phyloP scores from a whole-genome alignment of 805 yeast genomes.

The Lipomyces spencermartinsiae region DNA sequence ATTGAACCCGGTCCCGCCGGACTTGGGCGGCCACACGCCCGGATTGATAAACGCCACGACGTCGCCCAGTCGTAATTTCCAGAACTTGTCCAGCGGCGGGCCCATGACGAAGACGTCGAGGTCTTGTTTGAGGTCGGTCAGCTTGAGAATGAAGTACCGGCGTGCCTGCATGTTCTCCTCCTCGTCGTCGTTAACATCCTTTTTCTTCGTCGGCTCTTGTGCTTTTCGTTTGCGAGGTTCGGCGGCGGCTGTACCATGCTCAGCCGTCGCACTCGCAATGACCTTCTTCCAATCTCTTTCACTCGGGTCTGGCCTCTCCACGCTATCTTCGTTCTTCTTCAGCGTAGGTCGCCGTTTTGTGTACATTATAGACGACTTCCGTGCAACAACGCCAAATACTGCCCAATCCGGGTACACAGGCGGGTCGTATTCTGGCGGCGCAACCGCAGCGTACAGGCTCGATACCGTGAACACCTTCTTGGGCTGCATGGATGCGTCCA shows the following conservation, averaged over 20 bases:
- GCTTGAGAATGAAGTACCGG: slow-evolving; percentile 59
- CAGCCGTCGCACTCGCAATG: slow-evolving; percentile 6
- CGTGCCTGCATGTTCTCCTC: slow-evolving; percentile 13
- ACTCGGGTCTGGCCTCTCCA: background rate
- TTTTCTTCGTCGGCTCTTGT: background rate
- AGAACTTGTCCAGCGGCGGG: slow-evolving; percentile 68
- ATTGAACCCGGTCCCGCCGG: slow-evolving; percentile 55
- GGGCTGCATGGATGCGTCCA: slow-evolving; percentile 53
- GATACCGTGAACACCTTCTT: slow-evolving; percentile 64
- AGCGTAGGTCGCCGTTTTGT: slow-evolving; percentile 18
- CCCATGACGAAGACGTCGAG: slow-evolving; percentile 70
- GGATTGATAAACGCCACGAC: slow-evolving; percentile 81
- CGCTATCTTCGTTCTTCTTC: background rate
- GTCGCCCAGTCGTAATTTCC: slow-evolving; percentile 78
- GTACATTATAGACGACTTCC: slow-evolving; percentile 60
- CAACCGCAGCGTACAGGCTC: slow-evolving; percentile 66
- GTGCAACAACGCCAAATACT: slow-evolving; percentile 70
- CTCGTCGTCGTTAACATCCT: slow-evolving; percentile 9
- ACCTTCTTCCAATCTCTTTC: background rate
- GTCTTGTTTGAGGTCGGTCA: slow-evolving; percentile 71
- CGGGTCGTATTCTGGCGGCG: slow-evolving; percentile 70
- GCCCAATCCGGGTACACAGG: slow-evolving; percentile 81
- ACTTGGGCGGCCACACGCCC: slow-evolving; percentile 48
- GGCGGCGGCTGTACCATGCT: background rate
- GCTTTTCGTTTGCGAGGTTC: background rate